phyloP scores from a whole-genome alignment of 2,329 filamentous ascomycete species.

The Penicillium sp. region DNA sequence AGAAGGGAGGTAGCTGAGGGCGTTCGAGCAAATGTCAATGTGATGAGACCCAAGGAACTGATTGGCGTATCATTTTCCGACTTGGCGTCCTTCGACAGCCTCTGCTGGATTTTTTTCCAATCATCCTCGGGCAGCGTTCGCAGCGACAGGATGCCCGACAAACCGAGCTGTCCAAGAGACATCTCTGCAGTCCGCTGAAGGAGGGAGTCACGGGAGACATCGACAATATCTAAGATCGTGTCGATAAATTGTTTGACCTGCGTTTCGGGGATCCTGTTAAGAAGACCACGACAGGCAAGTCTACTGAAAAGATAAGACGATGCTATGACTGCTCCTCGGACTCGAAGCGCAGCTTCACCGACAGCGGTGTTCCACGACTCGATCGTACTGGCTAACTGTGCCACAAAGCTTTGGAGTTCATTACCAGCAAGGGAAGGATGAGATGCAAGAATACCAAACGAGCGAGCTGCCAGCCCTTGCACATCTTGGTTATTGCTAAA shows the following conservation, averaged over 20 bases:
- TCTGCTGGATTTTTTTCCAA: constrained; percentile 56
- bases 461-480: constrained; percentile 65
- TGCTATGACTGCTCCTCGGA: constrained; percentile 62
- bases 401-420: constrained; percentile 46
- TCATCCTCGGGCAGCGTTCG: constrained; percentile 27
- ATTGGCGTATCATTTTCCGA: constrained; percentile 82
- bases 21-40: constrained; percentile 51
- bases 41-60: constrained; percentile 73
- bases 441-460: constrained; percentile 74
- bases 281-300: constrained; percentile 50
- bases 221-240: constrained; percentile 53
- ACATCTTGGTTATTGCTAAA: constrained; percentile 71
- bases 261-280: constrained; percentile 32
- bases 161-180: constrained; percentile 61
- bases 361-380: constrained; percentile 59
- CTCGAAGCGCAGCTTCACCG: constrained; percentile 59
- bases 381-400: constrained; percentile 49
- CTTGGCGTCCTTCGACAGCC: constrained; percentile 68
- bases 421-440: constrained; percentile 51
- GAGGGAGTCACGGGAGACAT: constrained; percentile 54
- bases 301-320: constrained; percentile 61
- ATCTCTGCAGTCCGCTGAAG: constrained; percentile 59
- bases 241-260: constrained; percentile 45
- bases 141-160: constrained; percentile 54
- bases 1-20: constrained; percentile 33